Percentiles rank a stretch among this genome's conserved stretches.
These are phyloP conservation scores for Linum trigynum DNA, from an alignment of 345 rosid genomes.

Conservation along the genomic window DNA sequence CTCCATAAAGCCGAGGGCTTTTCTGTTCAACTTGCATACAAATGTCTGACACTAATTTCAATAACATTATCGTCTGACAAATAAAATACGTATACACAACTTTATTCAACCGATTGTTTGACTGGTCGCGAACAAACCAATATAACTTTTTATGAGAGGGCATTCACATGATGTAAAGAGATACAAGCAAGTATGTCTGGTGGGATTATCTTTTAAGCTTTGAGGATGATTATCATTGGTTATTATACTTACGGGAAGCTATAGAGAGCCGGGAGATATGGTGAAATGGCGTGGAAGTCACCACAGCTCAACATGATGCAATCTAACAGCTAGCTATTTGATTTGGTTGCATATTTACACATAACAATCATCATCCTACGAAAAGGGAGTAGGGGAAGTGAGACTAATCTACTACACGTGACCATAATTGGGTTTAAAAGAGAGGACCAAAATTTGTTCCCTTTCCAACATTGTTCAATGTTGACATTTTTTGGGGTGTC, in stretches of 20 bases:
- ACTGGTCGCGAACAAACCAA: too few species aligned
- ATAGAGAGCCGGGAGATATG: not conserved
- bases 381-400: too few species aligned
- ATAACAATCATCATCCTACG: not conserved
- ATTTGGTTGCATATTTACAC: conserved; percentile 14
- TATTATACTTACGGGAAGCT: not conserved
- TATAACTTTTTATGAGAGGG: too few species aligned
- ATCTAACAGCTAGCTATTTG: conserved; percentile 1
- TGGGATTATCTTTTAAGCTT: not conserved
- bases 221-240: not conserved
- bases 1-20: too few species aligned
- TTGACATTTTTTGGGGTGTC: not conserved
- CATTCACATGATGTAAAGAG: too few species aligned
- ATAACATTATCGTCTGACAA: too few species aligned
- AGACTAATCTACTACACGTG: conserved; percentile 11
- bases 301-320: conserved; percentile 8
- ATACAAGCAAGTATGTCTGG: too few species aligned
- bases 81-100: too few species aligned
- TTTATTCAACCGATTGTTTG: too few species aligned
- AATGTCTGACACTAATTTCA: too few species aligned
- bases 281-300: conserved; percentile 27
- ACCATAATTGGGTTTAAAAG: conserved; percentile 8
- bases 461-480: not conserved
- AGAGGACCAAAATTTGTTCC: not conserved
- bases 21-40: too few species aligned